Percentiles rank a stretch among this genome's conserved stretches.
Evolutionary conservation across 2,329 filamentous ascomycete species (phyloP).

Genomic region (Zarea fungicola): DNA sequence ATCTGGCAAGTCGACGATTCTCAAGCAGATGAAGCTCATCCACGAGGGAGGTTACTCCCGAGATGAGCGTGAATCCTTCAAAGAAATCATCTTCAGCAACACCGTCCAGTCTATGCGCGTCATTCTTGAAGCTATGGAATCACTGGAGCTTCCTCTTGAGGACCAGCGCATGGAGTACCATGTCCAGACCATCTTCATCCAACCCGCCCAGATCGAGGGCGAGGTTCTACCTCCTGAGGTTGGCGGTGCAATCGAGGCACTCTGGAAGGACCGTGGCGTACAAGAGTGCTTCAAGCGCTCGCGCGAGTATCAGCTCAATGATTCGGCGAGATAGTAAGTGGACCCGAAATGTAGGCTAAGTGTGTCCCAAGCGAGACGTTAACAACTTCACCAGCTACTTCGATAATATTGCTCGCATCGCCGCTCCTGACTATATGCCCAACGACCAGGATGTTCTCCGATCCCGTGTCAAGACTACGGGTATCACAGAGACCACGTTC

Average conservation of each 20-base stretch:
- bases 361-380: too few species aligned
- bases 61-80: constrained; percentile 69
- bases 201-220: constrained; percentile 92
- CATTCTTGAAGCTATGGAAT: constrained; percentile 65
- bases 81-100: constrained; percentile 68
- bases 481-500: constrained; percentile 95
- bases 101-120: constrained; percentile 66
- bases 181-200: constrained; percentile 98
- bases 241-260: constrained; percentile 81
- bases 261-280: constrained; percentile 91
- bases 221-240: constrained; percentile 93
- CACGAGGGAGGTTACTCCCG: constrained; percentile 98
- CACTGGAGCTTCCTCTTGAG: constrained; percentile 73
- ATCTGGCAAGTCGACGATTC: constrained; percentile 86
- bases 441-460: constrained; percentile 93
- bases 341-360: too few species aligned
- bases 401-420: constrained; percentile 88
- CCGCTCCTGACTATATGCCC: constrained; percentile 85
- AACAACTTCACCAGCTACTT: constrained; percentile 85
- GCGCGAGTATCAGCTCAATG: constrained; percentile 92
- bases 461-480: constrained; percentile 95
- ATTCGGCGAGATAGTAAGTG: constrained; percentile 93
- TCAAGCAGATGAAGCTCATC: constrained; percentile 99
- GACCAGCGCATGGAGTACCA: constrained; percentile 94
- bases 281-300: constrained; percentile 95